Base-by-base conservation (phyloP, 2,329 filamentous ascomycete genomes). In the Aspergillus sp. region DNA sequence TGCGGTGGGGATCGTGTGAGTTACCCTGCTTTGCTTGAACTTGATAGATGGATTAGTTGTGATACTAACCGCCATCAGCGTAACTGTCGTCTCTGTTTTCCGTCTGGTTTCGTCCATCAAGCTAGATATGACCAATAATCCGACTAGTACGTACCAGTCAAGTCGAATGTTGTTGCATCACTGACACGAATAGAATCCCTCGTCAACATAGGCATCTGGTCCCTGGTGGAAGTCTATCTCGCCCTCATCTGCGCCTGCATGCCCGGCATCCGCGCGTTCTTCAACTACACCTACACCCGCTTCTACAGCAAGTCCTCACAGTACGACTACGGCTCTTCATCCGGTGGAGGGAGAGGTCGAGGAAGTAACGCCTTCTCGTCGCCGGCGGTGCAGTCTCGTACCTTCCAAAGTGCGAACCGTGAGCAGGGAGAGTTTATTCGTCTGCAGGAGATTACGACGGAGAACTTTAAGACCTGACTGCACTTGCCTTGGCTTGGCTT, bases 251-350 rank as follows among this genome's bases (percentile, higher is more conserved):
- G 48, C 43, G 41, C 48, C 8, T 56, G 48, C 43, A 52, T 56
- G n/a, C 55, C 55, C n/a, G 55, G 55, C 3, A 47, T 56, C 9
- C 40, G 55, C 6, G 55, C 55, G 1, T 47, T 56, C 12, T 45
- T 56, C 23, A 52, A 56, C 43, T 54, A 54, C 19, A 40, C 31
- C 31, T 45, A 19, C 27, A 21, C 17, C 19, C 9, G 19, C 3
- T 4, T 47, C 1, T 27, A 7, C 5, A 4, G 19, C 6, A 33
- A 19, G 15, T n/a, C 35, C 3, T 40, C 31, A 3, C 6, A 7
- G 3, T 31, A 31, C 15, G 21, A 6, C 4, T 40, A 31, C 2
- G 33, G 4, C 17, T 11, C 9, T 9, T 31, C 27, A n/a, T 17
- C 31, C 3, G 5, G 8, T 7, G 17, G 11, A 11, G 19, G n/a